Evolutionary conservation across 495 filamentous ascomycete genomes (phyloP).

Genomic region (Neurospora sp.): DNA sequence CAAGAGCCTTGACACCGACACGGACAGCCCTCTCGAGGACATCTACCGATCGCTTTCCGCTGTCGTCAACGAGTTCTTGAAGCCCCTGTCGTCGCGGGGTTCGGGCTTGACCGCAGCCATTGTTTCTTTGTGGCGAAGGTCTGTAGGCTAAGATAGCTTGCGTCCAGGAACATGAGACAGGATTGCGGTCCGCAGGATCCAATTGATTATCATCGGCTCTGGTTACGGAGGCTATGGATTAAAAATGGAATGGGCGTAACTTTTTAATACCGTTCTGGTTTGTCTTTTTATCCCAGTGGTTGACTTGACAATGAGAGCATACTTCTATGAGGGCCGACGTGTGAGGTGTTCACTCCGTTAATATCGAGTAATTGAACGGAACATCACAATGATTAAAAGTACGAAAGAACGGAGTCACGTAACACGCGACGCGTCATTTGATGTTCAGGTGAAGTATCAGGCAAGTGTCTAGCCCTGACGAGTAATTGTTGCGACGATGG

Average conservation of each 20-base stretch:
- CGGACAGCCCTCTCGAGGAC: slow-evolving; percentile 22
- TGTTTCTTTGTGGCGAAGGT: not conserved
- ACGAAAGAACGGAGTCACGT: not conserved
- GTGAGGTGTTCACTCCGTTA: not conserved
- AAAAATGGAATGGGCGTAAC: not conserved
- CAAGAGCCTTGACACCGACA: slow-evolving; percentile 16
- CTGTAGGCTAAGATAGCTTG: not conserved
- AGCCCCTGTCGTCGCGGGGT: not conserved
- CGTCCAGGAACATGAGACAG: not conserved
- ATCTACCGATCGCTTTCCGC: slow-evolving; percentile 2
- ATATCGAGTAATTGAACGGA: not conserved
- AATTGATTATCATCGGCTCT: not conserved
- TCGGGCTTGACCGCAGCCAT: not conserved
- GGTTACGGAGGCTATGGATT: not conserved
- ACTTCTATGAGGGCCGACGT: not conserved
- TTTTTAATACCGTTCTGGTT: not conserved
- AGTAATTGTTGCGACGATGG: not conserved
- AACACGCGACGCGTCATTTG: not conserved
- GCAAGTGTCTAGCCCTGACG: not conserved
- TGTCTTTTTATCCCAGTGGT: not conserved
- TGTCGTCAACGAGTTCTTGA: slow-evolving; percentile 7
- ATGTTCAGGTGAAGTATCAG: not conserved
- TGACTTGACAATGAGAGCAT: not conserved
- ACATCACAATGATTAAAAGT: not conserved
- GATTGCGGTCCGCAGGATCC: not conserved